A percentile compares a stretch with the other conserved stretches of the same genome.
These are phyloP conservation scores for Fusarium veterinarium DNA, from an alignment of 2,329 filamentous ascomycete genomes.

Conservation along the genomic window DNA sequence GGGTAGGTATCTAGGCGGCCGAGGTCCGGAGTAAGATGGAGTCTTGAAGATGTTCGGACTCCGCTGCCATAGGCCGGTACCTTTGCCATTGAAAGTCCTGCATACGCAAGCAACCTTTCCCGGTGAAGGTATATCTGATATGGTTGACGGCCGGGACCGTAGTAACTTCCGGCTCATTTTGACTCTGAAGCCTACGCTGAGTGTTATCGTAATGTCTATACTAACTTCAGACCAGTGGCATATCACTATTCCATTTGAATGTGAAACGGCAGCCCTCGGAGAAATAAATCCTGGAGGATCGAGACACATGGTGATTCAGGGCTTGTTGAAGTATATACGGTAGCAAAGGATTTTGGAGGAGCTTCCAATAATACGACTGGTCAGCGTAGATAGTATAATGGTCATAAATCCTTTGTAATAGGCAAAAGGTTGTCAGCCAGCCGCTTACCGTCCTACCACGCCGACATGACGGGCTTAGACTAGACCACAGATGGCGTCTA, in stretches of 20 bases:
- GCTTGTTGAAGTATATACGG: background rate
- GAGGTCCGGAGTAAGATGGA: constrained; percentile 6
- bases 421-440: constrained; percentile 6
- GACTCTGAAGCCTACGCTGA: too few species aligned
- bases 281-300: background rate
- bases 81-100: background rate
- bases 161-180: too few species aligned
- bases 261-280: background rate
- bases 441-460: constrained; percentile 25
- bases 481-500: background rate
- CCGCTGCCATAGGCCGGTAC: background rate
- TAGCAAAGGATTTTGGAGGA: too few species aligned
- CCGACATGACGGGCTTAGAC: constrained; percentile 19
- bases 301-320: background rate
- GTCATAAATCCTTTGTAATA: background rate
- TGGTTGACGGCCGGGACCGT: background rate
- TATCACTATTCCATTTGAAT: too few species aligned
- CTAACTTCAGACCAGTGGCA: rapidly evolving
- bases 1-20: background rate
- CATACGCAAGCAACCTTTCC: background rate
- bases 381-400: background rate
- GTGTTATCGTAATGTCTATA: background rate
- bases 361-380: background rate
- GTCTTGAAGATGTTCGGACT: background rate
- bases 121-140: background rate